Conservation (phyloP, 2,329 filamentous ascomycete genomes). For the Cryphonectria radicalis region DNA sequence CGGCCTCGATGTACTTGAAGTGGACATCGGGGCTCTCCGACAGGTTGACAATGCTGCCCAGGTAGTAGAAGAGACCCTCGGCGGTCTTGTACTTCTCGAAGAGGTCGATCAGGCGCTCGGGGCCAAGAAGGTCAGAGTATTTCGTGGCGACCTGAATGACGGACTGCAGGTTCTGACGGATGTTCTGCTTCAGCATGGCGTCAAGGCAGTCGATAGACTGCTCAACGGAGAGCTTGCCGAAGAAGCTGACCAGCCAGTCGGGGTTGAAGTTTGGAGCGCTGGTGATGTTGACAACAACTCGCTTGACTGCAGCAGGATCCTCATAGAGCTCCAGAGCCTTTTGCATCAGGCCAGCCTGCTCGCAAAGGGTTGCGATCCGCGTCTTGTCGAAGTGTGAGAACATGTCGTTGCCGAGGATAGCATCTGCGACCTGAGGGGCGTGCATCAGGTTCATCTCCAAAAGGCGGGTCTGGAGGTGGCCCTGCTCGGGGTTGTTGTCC, state of each 20-base stretch:
- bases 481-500: conserved; percentile 93
- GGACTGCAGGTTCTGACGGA: conserved; percentile 92
- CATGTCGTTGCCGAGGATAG: conserved; percentile 97
- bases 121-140: conserved; percentile 91
- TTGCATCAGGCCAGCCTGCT: conserved; percentile 85
- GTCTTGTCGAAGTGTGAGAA: conserved; percentile 95
- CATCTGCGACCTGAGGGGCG: conserved; percentile 95
- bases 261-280: conserved; percentile 82
- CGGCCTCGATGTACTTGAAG: conserved; percentile 99
- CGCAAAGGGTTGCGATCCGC: conserved; percentile 87
- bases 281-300: conserved; percentile 81
- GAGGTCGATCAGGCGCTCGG: conserved; percentile 86
- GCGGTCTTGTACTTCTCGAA: conserved; percentile 98
- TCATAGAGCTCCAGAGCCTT: conserved; percentile 95
- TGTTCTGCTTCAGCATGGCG: conserved; percentile 95
- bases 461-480: conserved; percentile 87
- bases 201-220: conserved; percentile 93
- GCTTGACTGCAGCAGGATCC: conserved; percentile 87
- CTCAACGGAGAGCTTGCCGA: conserved; percentile 92
- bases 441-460: conserved; percentile 98
- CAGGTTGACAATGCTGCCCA: conserved; percentile 96
- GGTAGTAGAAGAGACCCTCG: conserved; percentile 97
- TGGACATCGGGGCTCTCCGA: conserved; percentile 94
- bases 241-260: conserved; percentile 92
- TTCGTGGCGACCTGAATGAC: conserved; percentile 97